These are phyloP conservation scores for Pseudoturritis turrita DNA, from an alignment of 345 rosid species.

Conservation along the genomic window DNA sequence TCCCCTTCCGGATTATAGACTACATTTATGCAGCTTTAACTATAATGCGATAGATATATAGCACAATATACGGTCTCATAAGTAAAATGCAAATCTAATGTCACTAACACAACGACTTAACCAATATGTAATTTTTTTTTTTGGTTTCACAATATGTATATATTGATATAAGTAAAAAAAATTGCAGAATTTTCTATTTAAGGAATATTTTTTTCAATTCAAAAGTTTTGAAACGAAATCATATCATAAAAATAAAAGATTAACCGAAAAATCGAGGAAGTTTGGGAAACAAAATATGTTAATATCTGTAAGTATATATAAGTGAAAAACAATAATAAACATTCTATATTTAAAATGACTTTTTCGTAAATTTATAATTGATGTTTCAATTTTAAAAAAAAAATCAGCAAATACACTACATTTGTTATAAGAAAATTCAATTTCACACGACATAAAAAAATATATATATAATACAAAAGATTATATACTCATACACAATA, in stretches of 20 bases:
- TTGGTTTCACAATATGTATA: too few species aligned
- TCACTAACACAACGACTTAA: background rate
- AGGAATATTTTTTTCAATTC: too few species aligned
- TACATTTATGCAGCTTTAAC: slow-evolving; percentile 24
- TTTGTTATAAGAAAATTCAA: background rate
- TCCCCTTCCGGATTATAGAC: slow-evolving; percentile 20
- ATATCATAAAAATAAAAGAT: background rate
- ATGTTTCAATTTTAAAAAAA: background rate
- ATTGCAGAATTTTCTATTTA: too few species aligned
- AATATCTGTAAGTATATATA: background rate
- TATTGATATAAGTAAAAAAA: too few species aligned
- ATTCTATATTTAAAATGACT: background rate
- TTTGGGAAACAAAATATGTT: background rate
- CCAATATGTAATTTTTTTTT: background rate
- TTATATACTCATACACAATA: background rate
- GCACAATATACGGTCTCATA: background rate
- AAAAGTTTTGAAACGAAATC: background rate
- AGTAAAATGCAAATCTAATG: background rate
- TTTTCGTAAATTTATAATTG: background rate
- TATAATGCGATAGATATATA: background rate
- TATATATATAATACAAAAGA: background rate
- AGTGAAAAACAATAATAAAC: background rate
- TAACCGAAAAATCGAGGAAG: background rate
- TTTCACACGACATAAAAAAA: background rate
- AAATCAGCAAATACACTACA: background rate